Base-by-base conservation (phyloP, 257 asterid species). In the Euphrasia confusa region DNA sequence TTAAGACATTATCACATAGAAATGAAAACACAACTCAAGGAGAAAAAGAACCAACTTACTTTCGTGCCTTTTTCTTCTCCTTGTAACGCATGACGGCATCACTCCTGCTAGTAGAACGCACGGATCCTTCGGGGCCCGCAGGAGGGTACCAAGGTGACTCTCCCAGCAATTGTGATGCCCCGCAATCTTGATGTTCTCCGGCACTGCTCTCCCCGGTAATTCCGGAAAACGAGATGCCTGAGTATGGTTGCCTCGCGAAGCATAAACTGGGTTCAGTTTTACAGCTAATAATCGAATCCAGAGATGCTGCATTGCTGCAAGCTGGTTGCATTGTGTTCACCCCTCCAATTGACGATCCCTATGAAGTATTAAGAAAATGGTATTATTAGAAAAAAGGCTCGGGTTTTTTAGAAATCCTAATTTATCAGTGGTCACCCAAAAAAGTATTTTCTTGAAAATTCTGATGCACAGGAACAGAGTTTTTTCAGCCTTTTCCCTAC, bases 61-160 rank as follows among this genome's bases (percentile, higher is more conserved):
- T 78, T 18, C 87, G 70, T 3, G 82, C 70, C 82, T 93, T 93
- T 78, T 89, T 93, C 92, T 93, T 93, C 77, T 89, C 97, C 81
- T 75, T 89, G 79, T 93, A 93, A 55, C 99, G 96, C 83, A 80
- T 67, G 58, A 93, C 99, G 57, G 92, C 99, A 74, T 82, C 78
- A 42, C 60, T 89, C 77, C 99, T 78, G 68, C 81, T 81, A 42
- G 85, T 77, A 48, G 92, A 68, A 69, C 83, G 89, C 35, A 65
- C 24, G 33, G 90, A 73, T 77, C 44, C 74, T 60, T 89, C 97
- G 40, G 84, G 80, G 70, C 85, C 84, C 3, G 81, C 83, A 2
- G 80, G 81, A n/a, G 85, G 74, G 70, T 66, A 71, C 94, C 91
- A 77, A 2, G 89, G 88, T 26, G 94, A 91, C 67, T 86, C 97